Evolutionary conservation across 345 rosid genomes (phyloP).

Genomic region (Carallia brachiata): DNA sequence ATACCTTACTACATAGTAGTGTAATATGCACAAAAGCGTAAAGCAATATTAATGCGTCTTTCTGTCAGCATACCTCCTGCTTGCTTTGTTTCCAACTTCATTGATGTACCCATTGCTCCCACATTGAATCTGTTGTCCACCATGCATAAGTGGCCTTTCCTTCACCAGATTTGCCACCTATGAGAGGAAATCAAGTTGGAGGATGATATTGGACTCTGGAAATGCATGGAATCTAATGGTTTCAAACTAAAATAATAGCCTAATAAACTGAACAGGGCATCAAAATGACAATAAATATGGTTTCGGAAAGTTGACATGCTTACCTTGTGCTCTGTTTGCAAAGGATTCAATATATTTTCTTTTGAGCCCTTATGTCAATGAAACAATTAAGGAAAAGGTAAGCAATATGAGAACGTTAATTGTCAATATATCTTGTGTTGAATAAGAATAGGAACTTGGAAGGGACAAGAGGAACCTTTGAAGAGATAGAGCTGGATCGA

Average conservation of each 20-base stretch:
- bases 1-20: neutral
- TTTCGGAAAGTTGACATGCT: constrained; percentile 7
- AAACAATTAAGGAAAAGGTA: constrained; percentile 26
- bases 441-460: neutral
- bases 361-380: constrained; percentile 69
- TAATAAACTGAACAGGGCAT: neutral
- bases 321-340: constrained; percentile 67
- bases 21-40: neutral
- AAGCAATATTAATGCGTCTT: neutral
- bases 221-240: neutral
- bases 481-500: constrained; percentile 32
- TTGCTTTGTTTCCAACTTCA: constrained; percentile 42
- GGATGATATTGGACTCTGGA: neutral
- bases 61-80: constrained; percentile 37
- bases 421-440: neutral
- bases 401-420: constrained; percentile 8
- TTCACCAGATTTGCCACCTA: constrained; percentile 36
- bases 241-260: neutral
- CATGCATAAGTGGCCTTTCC: constrained; percentile 33
- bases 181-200: constrained; percentile 1
- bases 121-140: constrained; percentile 38
- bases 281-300: neutral
- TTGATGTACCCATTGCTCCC: constrained; percentile 28
- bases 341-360: constrained; percentile 67
- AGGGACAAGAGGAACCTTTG: constrained; percentile 47